phyloP scores from a whole-genome alignment of 352 stramenopile genomes.

The Phytophthora tubulina region DNA sequence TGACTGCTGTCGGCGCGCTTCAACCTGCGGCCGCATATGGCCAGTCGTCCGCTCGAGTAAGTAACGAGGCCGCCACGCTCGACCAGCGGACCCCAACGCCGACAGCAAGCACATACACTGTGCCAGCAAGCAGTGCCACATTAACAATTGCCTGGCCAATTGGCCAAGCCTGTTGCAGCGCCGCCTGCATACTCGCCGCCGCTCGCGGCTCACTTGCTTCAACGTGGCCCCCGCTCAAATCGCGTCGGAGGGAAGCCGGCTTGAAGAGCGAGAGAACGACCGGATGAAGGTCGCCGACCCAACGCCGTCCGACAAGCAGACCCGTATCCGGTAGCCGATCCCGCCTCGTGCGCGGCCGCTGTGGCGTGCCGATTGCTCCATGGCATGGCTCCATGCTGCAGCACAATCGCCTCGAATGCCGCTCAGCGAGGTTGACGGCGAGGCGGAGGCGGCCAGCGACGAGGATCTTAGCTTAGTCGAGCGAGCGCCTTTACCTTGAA shows the following conservation, averaged over 20 bases:
- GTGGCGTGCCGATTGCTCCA: conserved; percentile 32
- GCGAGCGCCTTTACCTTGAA: conserved; percentile 25
- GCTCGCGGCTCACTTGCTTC: conserved; percentile 37
- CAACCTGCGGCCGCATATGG: conserved; percentile 9
- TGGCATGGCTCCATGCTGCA: background rate
- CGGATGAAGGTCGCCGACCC: conserved; percentile 13
- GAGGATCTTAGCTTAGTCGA: conserved; percentile 26
- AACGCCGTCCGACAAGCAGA: background rate
- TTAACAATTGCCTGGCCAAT: background rate
- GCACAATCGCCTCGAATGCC: conserved; percentile 1
- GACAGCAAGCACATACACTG: background rate
- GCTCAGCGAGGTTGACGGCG: background rate
- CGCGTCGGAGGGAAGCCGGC: conserved; percentile 35
- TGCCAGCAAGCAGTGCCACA: background rate
- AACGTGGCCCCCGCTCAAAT: conserved; percentile 35
- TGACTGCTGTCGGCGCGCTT: conserved; percentile 15
- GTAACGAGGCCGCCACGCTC: conserved; percentile 21
- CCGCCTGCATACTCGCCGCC: conserved; percentile 4
- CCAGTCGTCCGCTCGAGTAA: conserved; percentile 34
- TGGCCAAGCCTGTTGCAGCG: background rate
- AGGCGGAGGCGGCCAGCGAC: conserved; percentile 11
- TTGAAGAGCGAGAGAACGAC: conserved; percentile 42
- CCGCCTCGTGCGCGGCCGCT: conserved; percentile 14
- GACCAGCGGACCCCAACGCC: conserved; percentile 16
- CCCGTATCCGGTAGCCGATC: conserved; percentile 17